phyloP scores from a whole-genome alignment of 2,329 filamentous ascomycete genomes.

The Exserohilum rostratum region DNA sequence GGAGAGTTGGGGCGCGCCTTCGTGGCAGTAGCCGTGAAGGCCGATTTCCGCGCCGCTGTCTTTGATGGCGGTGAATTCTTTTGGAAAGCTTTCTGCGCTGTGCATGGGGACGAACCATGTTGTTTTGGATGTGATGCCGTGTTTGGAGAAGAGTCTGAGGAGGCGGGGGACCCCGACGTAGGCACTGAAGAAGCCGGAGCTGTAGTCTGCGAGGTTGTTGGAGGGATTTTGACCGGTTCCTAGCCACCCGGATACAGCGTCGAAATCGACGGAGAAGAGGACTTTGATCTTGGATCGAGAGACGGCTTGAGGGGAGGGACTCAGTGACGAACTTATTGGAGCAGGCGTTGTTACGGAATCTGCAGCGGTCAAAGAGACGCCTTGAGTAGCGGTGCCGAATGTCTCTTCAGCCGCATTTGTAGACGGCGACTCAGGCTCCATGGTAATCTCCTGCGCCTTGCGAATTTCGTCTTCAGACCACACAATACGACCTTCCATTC shows the following conservation, averaged over 20 bases:
- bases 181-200: conserved; percentile 61
- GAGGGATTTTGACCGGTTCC: conserved; percentile 61
- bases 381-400: conserved; percentile 18
- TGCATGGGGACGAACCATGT: conserved; percentile 68
- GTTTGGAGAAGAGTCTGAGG: conserved; percentile 60
- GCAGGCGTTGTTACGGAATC: not conserved
- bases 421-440: not conserved
- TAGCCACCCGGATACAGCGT: conserved; percentile 65
- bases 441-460: conserved; percentile 12
- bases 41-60: conserved; percentile 61
- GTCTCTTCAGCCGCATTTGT: conserved; percentile 1
- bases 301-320: conserved; percentile 10
- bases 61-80: conserved; percentile 57
- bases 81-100: conserved; percentile 63
- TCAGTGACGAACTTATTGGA: not conserved
- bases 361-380: conserved; percentile 10
- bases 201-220: conserved; percentile 63
- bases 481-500: conserved; percentile 58
- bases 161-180: conserved; percentile 63
- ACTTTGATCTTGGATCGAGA: conserved; percentile 52
- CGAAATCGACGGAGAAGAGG: conserved; percentile 58
- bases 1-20: conserved; percentile 55
- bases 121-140: conserved; percentile 58
- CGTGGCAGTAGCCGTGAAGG: conserved; percentile 58
- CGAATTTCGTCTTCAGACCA: conserved; percentile 55